Evolutionary conservation across 345 rosid species (phyloP).

Genomic region (Brassica rapa): DNA sequence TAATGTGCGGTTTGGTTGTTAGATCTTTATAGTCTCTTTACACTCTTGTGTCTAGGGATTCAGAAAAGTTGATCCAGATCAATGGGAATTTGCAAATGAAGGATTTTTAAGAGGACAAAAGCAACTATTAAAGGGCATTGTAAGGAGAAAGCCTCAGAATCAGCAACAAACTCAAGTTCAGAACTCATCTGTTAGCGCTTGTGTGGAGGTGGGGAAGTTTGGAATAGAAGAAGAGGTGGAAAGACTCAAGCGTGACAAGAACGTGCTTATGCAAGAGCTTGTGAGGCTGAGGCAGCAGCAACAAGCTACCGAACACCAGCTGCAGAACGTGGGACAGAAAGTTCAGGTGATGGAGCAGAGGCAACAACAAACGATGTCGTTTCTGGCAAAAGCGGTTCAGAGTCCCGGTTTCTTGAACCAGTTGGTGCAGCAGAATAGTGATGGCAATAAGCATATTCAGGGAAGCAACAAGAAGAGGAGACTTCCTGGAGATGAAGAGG

Average conservation of each 20-base stretch:
- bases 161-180: conserved; percentile 56
- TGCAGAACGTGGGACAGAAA: conserved; percentile 76
- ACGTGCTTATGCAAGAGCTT: conserved; percentile 90
- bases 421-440: conserved; percentile 66
- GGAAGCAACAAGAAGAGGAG: conserved; percentile 80
- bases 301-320: conserved; percentile 70
- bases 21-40: conserved; percentile 11
- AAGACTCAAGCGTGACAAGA: conserved; percentile 84
- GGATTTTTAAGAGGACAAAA: conserved; percentile 84
- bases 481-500: conserved; percentile 62
- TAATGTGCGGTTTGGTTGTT: background rate
- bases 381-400: conserved; percentile 86
- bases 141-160: conserved; percentile 64
- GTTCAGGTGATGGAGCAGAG: conserved; percentile 93
- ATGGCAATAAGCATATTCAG: conserved; percentile 57
- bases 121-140: conserved; percentile 63
- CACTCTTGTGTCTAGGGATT: conserved; percentile 58
- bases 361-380: conserved; percentile 92
- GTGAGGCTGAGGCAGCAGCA: conserved; percentile 90
- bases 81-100: conserved; percentile 90
- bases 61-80: conserved; percentile 85
- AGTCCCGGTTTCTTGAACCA: conserved; percentile 79
- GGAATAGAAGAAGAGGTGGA: conserved; percentile 88
- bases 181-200: conserved; percentile 63
- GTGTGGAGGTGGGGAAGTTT: conserved; percentile 91